Evolutionary conservation across 305 asterid species (phyloP).

Genomic region (Galium porrigens): DNA sequence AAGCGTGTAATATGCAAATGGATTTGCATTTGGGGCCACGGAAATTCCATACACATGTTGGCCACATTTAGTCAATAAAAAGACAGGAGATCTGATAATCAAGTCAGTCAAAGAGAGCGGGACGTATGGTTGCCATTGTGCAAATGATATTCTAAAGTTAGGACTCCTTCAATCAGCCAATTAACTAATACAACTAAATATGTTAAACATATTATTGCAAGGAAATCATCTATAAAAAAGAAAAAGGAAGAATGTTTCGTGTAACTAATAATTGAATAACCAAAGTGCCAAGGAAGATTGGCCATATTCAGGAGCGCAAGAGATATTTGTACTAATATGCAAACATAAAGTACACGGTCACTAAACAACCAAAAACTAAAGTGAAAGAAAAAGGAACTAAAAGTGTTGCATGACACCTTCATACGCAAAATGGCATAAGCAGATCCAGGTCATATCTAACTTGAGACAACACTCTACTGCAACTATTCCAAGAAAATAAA

Average conservation of each 20-base stretch:
- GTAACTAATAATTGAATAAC: background rate
- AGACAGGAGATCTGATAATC: background rate
- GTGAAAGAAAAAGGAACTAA: background rate
- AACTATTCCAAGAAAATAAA: background rate
- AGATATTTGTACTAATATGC: background rate
- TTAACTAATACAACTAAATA: constrained; percentile 1
- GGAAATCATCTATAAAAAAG: background rate
- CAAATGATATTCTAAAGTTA: constrained; percentile 1
- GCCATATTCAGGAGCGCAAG: too few relatives aligned
- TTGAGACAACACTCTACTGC: background rate
- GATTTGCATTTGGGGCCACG: background rate
- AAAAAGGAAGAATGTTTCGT: background rate
- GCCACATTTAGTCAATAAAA: background rate
- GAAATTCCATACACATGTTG: background rate
- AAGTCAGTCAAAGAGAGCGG: background rate
- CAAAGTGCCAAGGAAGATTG: background rate
- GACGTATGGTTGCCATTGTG: background rate
- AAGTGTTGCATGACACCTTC: background rate
- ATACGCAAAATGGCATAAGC: background rate
- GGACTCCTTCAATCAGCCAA: background rate
- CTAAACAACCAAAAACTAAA: too few relatives aligned
- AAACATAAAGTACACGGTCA: too few relatives aligned
- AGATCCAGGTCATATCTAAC: background rate
- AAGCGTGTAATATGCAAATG: background rate
- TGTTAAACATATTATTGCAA: background rate